A percentile compares a stretch with the other conserved stretches of the same genome.
These are phyloP conservation scores for Coemansia sp. DNA, from an alignment of 192 early-diverging fungal species.

Conservation along the genomic window DNA sequence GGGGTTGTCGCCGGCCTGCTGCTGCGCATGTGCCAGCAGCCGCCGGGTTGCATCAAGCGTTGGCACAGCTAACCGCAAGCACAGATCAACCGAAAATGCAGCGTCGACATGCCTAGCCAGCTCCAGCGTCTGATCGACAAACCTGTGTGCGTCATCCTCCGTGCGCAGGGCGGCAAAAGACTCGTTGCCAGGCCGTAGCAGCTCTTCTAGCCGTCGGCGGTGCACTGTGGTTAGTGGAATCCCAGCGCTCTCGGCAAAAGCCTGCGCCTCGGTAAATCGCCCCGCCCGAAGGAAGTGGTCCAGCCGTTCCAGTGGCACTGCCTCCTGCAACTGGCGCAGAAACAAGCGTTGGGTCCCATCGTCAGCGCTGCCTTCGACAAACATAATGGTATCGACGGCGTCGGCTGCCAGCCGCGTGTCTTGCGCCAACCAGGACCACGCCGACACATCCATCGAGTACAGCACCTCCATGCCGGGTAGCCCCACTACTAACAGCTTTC, in stretches of 20 bases:
- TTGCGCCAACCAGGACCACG: conserved; percentile 28
- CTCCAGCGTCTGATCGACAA: conserved; percentile 5
- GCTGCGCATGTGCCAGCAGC: conserved; percentile 24
- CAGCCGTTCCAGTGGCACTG: conserved; percentile 37
- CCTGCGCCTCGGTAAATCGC: conserved; percentile 28
- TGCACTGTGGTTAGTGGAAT: conserved; percentile 22
- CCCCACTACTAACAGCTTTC: conserved; percentile 23
- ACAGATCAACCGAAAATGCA: conserved; percentile 10
- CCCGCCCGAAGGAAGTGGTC: conserved; percentile 27
- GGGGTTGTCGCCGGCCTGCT: neutral
- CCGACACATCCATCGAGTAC: conserved; percentile 25
- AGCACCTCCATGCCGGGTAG: conserved; percentile 18
- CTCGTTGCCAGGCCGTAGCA: conserved; percentile 1
- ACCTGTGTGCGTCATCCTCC: neutral
- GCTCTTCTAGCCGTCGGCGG: conserved; percentile 19
- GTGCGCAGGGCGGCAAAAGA: neutral
- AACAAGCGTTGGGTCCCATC: conserved; percentile 12
- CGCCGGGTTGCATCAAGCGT: conserved; percentile 9
- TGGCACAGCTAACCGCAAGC: conserved; percentile 9
- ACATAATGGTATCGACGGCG: conserved; percentile 21
- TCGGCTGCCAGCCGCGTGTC: conserved; percentile 17
- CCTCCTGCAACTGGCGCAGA: conserved; percentile 28
- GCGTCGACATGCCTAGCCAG: conserved; percentile 12
- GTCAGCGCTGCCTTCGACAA: conserved; percentile 25
- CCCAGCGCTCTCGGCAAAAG: conserved; percentile 26